These are phyloP conservation scores for Colletotrichum sp. DNA, from an alignment of 2,329 filamentous ascomycete genomes.

Conservation along the genomic window DNA sequence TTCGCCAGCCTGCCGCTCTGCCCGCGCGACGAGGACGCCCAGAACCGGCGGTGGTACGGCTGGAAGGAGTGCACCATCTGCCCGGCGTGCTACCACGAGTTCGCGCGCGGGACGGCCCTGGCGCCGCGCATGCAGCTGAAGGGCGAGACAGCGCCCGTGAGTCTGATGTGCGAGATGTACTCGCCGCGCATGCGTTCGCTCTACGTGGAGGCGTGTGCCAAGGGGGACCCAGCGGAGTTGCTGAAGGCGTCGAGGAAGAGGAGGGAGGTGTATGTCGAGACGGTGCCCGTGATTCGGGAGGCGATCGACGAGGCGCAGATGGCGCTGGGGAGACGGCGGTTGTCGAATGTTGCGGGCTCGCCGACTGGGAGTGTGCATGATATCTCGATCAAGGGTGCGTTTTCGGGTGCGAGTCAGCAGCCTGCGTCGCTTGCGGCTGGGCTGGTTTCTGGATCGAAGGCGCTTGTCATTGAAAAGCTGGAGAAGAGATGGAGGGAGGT, in stretches of 20 bases:
- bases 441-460: constrained; percentile 6
- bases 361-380: constrained; percentile 27
- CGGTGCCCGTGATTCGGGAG: constrained; percentile 29
- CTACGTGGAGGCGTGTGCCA: constrained; percentile 33
- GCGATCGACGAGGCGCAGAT: constrained; percentile 30
- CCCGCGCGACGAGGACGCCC: constrained; percentile 25
- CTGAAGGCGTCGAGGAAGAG: constrained; percentile 28
- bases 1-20: constrained; percentile 35
- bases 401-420: constrained; percentile 22
- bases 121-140: constrained; percentile 33
- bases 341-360: constrained; percentile 28
- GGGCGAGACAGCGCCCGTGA: constrained; percentile 20
- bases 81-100: constrained; percentile 38
- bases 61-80: constrained; percentile 40
- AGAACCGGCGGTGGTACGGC: constrained; percentile 35
- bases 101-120: constrained; percentile 30
- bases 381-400: background rate
- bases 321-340: constrained; percentile 27
- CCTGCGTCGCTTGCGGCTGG: constrained; percentile 23
- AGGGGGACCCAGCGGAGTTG: constrained; percentile 27
- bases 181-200: constrained; percentile 39
- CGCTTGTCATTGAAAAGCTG: constrained; percentile 29
- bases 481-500: constrained; percentile 38
- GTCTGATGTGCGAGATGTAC: constrained; percentile 41
- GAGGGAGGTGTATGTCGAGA: constrained; percentile 35